phyloP scores from a whole-genome alignment of 2,329 filamentous ascomycete species.

The Coniochaeta sp. region DNA sequence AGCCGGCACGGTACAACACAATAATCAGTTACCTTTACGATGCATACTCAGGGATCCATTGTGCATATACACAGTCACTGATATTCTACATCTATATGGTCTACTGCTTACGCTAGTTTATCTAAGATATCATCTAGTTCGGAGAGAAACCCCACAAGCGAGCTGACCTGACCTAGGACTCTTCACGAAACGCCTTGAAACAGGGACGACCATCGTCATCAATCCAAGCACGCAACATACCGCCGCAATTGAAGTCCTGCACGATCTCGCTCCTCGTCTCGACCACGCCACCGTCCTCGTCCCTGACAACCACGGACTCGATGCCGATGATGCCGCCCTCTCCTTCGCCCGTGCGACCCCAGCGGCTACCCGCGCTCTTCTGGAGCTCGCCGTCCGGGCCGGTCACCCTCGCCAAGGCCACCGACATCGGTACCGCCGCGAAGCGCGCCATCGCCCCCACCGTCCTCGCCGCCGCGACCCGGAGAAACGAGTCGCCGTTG shows the following conservation, averaged over 20 bases:
- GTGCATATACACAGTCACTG: background rate
- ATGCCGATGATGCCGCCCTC: slow-evolving; percentile 83
- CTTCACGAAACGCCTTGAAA: slow-evolving; percentile 48
- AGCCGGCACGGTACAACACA: background rate
- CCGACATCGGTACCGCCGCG: slow-evolving; percentile 38
- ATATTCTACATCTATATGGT: background rate
- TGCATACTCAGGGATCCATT: background rate
- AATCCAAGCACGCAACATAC: slow-evolving; percentile 79
- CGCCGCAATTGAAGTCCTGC: slow-evolving; percentile 77
- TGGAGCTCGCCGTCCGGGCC: slow-evolving; percentile 69
- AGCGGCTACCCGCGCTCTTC: slow-evolving; percentile 64
- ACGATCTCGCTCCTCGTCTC: slow-evolving; percentile 46
- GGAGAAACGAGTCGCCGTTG: slow-evolving; percentile 83
- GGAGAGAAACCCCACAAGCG: background rate
- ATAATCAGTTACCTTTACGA: background rate
- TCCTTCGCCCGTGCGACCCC: slow-evolving; percentile 69
- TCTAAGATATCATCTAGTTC: background rate
- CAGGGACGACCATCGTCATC: slow-evolving; percentile 51
- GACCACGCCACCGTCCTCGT: slow-evolving; percentile 33
- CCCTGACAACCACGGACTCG: slow-evolving; percentile 45
- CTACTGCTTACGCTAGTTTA: background rate
- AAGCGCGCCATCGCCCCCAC: slow-evolving; percentile 68
- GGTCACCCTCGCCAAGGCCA: slow-evolving; percentile 57
- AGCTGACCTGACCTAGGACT: background rate
- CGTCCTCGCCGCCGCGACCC: slow-evolving; percentile 62